Percentiles rank a stretch among this genome's conserved stretches.
phyloP scores from a whole-genome alignment of 2,329 filamentous ascomycete genomes.

The Pseudocercospora pini-densiflorae region DNA sequence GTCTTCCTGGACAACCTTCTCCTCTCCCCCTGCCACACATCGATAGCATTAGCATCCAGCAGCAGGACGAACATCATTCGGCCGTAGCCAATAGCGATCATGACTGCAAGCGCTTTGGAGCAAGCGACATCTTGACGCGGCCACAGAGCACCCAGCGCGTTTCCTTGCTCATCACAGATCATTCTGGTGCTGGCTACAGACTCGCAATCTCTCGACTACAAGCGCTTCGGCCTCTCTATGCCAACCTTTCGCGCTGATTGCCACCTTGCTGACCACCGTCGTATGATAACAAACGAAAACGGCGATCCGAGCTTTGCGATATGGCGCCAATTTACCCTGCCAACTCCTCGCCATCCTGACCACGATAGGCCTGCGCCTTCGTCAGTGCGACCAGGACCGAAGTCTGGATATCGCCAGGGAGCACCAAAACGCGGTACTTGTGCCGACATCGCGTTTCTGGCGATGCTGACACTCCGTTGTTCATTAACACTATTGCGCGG shows the following conservation, averaged over 20 bases:
- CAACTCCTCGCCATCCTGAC: not conserved
- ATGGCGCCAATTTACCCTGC: slow-evolving; percentile 1
- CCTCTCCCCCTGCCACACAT: no score
- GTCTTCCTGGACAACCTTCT: no score
- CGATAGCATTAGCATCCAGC: no score
- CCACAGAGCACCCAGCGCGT: no score
- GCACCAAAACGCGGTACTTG: not conserved
- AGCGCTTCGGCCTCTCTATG: not conserved
- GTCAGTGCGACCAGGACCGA: not conserved
- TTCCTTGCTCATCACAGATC: no score
- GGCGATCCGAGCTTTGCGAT: not conserved
- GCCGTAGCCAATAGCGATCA: no score
- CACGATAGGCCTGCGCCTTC: not conserved
- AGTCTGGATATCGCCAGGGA: not conserved
- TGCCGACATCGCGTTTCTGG: not conserved
- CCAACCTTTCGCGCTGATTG: not conserved
- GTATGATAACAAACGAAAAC: not conserved
- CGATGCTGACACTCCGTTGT: not conserved
- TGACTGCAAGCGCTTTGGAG: no score
- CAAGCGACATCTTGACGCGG: no score
- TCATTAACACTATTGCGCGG: not conserved
- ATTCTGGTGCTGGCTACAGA: no score
- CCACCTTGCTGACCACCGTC: not conserved
- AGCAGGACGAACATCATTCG: no score
- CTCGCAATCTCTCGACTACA: no score